A percentile compares a stretch with the other conserved stretches of the same genome.
phyloP scores from a whole-genome alignment of 2,329 filamentous ascomycete species.

The Celoporthe dispersa region DNA sequence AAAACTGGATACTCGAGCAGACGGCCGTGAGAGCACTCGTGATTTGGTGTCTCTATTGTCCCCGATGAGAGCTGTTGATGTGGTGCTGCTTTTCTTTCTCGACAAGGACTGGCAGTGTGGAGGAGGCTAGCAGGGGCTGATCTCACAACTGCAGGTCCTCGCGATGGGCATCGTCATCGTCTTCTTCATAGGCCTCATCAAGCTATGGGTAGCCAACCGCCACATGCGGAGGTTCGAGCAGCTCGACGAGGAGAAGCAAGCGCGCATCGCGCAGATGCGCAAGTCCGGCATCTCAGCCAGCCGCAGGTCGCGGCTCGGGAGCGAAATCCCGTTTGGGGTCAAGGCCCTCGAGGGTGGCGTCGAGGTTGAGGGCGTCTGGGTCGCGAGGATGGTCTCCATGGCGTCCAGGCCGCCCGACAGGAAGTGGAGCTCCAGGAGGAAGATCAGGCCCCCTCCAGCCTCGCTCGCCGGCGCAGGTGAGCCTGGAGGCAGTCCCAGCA shows the following conservation, averaged over 20 bases:
- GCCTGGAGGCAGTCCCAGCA: not conserved
- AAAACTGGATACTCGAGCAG: too few relatives aligned
- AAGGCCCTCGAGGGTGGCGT: constrained; percentile 83
- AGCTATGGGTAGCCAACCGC: constrained; percentile 67
- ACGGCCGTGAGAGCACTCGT: not conserved
- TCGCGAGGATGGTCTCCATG: constrained; percentile 57
- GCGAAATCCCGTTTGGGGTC: constrained; percentile 83
- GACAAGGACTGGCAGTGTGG: not conserved
- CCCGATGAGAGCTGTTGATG: not conserved
- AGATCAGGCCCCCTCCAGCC: constrained; percentile 22
- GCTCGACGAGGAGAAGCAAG: constrained; percentile 69
- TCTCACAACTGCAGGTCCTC: constrained; percentile 61
- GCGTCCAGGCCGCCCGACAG: constrained; percentile 24
- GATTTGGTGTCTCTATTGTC: not conserved
- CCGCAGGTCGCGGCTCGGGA: constrained; percentile 37
- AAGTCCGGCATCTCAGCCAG: constrained; percentile 55
- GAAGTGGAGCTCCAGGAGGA: constrained; percentile 29
- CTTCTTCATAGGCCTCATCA: constrained; percentile 68
- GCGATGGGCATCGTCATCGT: constrained; percentile 72
- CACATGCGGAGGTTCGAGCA: constrained; percentile 60
- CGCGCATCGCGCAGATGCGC: constrained; percentile 56
- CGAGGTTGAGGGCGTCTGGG: constrained; percentile 85
- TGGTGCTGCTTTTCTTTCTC: not conserved
- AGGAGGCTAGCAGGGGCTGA: not conserved
- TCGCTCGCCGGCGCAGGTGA: constrained; percentile 16